Conservation (phyloP, 140 eudicot species). For the Senecio squalidus region DNA sequence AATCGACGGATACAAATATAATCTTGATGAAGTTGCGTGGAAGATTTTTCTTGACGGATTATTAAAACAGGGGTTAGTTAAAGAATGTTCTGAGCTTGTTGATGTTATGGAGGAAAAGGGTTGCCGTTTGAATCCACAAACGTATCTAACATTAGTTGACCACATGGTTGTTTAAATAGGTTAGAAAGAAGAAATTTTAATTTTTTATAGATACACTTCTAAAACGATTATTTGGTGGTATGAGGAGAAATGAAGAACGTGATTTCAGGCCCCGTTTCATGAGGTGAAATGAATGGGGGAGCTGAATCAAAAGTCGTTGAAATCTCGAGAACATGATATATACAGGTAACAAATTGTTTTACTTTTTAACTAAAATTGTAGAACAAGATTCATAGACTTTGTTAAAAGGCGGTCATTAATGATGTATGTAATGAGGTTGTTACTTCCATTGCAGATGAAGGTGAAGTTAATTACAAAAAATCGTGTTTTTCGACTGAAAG, state of each 20-base stretch:
- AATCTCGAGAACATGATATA: slow-evolving; percentile 5
- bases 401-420: neutral
- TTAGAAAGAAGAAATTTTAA: slow-evolving; percentile 6
- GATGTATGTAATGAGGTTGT: slow-evolving; percentile 9
- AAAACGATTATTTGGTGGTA: slow-evolving; percentile 13
- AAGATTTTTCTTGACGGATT: slow-evolving; percentile 76
- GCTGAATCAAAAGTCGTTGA: slow-evolving; percentile 7
- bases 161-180: slow-evolving; percentile 16
- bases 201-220: neutral
- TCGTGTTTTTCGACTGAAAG: no score
- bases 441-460: slow-evolving; percentile 21
- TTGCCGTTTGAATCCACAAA: slow-evolving; percentile 50
- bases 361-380: neutral
- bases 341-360: slow-evolving; percentile 16
- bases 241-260: neutral
- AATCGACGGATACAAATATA: slow-evolving; percentile 60
- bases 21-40: slow-evolving; percentile 89
- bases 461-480: no score
- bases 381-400: neutral
- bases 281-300: slow-evolving; percentile 2
- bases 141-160: slow-evolving; percentile 47
- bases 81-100: slow-evolving; percentile 56
- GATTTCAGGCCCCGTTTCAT: neutral
- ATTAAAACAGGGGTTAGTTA: slow-evolving; percentile 47
- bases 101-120: slow-evolving; percentile 63